phyloP scores from a whole-genome alignment of 2,329 filamentous ascomycete species.

The Phyllosticta citribraziliensis region DNA sequence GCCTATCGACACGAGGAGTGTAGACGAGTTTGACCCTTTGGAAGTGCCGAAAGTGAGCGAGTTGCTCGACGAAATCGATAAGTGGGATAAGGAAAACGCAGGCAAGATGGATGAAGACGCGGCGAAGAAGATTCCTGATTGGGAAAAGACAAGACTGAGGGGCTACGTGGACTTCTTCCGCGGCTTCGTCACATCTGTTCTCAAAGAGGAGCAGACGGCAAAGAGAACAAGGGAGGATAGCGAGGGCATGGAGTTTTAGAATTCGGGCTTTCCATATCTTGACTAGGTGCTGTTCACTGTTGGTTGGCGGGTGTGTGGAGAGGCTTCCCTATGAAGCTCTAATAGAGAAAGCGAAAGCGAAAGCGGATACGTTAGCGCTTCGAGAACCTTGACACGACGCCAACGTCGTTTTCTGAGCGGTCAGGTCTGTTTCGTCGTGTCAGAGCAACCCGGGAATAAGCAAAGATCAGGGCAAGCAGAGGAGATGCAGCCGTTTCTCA shows the following conservation, averaged over 20 bases:
- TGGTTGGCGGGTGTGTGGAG: not conserved
- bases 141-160: constrained; percentile 93
- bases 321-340: not conserved
- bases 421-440: not conserved
- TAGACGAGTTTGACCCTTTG: constrained; percentile 80
- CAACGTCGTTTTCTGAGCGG: not conserved
- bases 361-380: not conserved
- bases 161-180: constrained; percentile 88
- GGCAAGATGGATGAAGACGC: constrained; percentile 22
- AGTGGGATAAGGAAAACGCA: constrained; percentile 50
- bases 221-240: constrained; percentile 49
- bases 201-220: constrained; percentile 58
- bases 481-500: not conserved
- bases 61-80: constrained; percentile 76
- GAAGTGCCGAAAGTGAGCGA: constrained; percentile 80
- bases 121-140: constrained; percentile 58
- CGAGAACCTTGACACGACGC: not conserved
- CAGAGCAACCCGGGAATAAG: not conserved
- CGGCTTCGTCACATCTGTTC: constrained; percentile 64
- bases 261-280: not conserved
- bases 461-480: not conserved
- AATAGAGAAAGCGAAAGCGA: not conserved
- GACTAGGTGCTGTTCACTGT: not conserved
- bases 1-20: constrained; percentile 66
- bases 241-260: constrained; percentile 57